Percentiles rank a stretch among this genome's conserved stretches.
These are phyloP conservation scores for Baeospora myosura DNA, from an alignment of 1,284 basidiomycete genomes.

Conservation along the genomic window DNA sequence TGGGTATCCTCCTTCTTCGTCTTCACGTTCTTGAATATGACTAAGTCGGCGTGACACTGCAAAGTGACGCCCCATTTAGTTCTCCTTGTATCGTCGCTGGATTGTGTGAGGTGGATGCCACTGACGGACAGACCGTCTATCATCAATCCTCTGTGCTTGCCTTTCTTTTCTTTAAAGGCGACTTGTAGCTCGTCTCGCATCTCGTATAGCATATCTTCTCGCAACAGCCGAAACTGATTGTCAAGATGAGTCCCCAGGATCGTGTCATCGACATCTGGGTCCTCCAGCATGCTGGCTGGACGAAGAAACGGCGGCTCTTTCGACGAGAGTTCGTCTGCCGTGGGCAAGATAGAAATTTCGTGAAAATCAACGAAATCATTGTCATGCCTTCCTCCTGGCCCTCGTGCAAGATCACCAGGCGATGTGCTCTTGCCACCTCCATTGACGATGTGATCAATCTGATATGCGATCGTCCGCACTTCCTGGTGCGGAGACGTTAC, in stretches of 20 bases:
- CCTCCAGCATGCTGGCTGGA: constrained; percentile 33
- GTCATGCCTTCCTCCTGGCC: constrained; percentile 55
- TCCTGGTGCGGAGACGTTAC: constrained; percentile 27
- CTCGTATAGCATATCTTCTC: constrained; percentile 62
- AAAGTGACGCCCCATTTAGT: constrained; percentile 42
- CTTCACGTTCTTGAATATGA: constrained; percentile 32
- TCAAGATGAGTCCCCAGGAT: constrained; percentile 46
- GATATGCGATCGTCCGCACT: constrained; percentile 27
- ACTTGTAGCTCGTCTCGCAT: constrained; percentile 52
- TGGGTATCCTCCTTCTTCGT: constrained; percentile 5
- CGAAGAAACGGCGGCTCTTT: constrained; percentile 40
- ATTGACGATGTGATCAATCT: constrained; percentile 36
- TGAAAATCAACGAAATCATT: constrained; percentile 57
- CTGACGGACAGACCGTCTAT: constrained; percentile 32
- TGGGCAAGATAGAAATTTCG: constrained; percentile 51
- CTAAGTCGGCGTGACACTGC: constrained; percentile 34
- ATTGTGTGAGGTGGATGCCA: constrained; percentile 25
- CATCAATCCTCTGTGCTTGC: constrained; percentile 32
- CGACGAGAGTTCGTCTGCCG: constrained; percentile 46
- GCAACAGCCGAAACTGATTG: constrained; percentile 55
- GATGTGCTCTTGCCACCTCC: constrained; percentile 16
- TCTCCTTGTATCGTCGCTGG: constrained; percentile 21
- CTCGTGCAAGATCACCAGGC: neutral
- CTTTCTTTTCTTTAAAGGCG: constrained; percentile 37
- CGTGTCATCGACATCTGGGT: constrained; percentile 27